Conservation (phyloP, 1,284 basidiomycete genomes). For the Ustilago hordei region DNA sequence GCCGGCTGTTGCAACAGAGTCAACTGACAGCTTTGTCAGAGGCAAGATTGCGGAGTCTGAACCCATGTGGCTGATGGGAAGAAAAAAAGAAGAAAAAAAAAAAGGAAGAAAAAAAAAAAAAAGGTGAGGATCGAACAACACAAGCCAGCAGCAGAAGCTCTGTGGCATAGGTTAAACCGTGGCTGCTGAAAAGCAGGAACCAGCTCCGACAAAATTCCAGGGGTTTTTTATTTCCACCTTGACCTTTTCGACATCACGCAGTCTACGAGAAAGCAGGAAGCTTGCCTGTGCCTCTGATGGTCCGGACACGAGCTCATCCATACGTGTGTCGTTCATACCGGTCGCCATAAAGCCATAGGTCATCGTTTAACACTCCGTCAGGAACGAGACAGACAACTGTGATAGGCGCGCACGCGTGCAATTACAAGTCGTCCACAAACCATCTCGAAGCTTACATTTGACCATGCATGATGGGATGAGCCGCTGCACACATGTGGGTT, state of each 20-base stretch:
- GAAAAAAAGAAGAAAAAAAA: not conserved
- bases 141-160: not conserved
- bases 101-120: not conserved
- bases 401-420: not conserved
- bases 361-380: constrained; percentile 3
- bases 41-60: constrained; percentile 9
- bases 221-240: not conserved
- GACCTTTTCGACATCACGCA: not conserved
- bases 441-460: too few species aligned
- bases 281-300: not conserved
- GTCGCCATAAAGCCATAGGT: not conserved
- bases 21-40: not conserved
- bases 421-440: not conserved
- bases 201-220: constrained; percentile 16
- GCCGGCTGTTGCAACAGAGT: not conserved
- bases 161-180: constrained; percentile 5
- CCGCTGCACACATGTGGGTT: too few species aligned
- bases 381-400: not conserved
- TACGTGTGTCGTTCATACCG: not conserved
- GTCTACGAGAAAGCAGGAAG: too few species aligned
- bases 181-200: constrained; percentile 13
- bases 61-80: constrained; percentile 10
- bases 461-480: too few species aligned
- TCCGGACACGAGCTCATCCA: not conserved
- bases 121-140: not conserved